Percentiles rank a stretch among this genome's conserved stretches.
phyloP scores from a whole-genome alignment of 2,329 filamentous ascomycete genomes.

The Phialophora expanda region DNA sequence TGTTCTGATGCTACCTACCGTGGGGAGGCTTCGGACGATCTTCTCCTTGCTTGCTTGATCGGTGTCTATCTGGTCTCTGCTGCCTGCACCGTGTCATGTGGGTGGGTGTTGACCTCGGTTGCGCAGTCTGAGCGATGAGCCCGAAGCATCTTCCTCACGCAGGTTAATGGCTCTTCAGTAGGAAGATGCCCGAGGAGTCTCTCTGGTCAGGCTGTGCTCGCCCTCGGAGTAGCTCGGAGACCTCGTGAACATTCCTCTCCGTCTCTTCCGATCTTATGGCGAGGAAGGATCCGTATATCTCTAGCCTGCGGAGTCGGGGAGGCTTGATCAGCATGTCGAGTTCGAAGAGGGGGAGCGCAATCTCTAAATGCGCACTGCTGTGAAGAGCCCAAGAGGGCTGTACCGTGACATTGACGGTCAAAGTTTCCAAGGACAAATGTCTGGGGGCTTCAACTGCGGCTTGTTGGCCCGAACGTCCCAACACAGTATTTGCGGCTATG shows the following conservation, averaged over 20 bases:
- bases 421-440: not conserved
- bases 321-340: slow-evolving; percentile 12
- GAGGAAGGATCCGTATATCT: slow-evolving; percentile 12
- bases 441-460: not conserved
- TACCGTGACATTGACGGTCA: not conserved
- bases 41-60: not conserved
- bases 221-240: slow-evolving; percentile 13
- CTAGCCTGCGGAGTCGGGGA: slow-evolving; percentile 22
- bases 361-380: not conserved
- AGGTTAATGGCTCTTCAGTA: slow-evolving; percentile 1
- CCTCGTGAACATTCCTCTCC: not conserved
- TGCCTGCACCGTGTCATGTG: not conserved
- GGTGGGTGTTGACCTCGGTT: not conserved
- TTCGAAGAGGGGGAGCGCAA: not conserved
- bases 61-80: not conserved
- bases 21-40: not conserved
- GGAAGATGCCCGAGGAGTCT: slow-evolving; percentile 21
- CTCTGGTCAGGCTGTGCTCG: slow-evolving; percentile 14
- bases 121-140: not conserved
- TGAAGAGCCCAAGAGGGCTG: not conserved
- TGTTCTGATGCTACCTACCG: not conserved
- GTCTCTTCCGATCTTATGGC: not conserved
- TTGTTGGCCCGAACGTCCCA: not conserved
- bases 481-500: not conserved
- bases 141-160: not conserved